phyloP scores from a whole-genome alignment of 176 grass and related monocot species.

The Pontederia crassipes region DNA sequence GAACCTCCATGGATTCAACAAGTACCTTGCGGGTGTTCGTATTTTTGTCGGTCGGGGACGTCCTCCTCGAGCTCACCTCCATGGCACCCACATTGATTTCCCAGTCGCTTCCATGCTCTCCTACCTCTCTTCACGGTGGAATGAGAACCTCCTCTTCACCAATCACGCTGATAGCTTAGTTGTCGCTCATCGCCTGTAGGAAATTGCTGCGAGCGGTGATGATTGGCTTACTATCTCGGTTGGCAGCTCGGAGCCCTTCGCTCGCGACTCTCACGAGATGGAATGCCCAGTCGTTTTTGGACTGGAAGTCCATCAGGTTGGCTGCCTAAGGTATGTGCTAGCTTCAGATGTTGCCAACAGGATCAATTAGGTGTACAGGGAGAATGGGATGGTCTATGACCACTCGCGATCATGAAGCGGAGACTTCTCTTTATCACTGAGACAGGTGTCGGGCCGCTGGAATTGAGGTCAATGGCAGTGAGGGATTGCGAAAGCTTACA shows the following conservation, averaged over 20 bases:
- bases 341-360: conserved; percentile 50
- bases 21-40: conserved; percentile 72
- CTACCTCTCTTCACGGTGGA: conserved; percentile 51
- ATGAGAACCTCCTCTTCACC: conserved; percentile 63
- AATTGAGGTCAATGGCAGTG: conserved; percentile 74
- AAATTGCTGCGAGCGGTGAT: conserved; percentile 48
- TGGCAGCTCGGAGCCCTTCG: conserved; percentile 17
- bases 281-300: conserved; percentile 28
- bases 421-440: conserved; percentile 87
- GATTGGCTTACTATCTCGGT: conserved; percentile 70
- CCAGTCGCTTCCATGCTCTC: conserved; percentile 39
- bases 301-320: conserved; percentile 47
- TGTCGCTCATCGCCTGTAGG: conserved; percentile 50
- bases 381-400: conserved; percentile 81
- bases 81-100: conserved; percentile 23
- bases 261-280: conserved; percentile 47
- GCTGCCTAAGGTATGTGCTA: conserved; percentile 57
- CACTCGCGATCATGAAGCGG: conserved; percentile 83
- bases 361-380: conserved; percentile 76
- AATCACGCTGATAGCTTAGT: conserved; percentile 66
- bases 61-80: conserved; percentile 52
- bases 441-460: conserved; percentile 57
- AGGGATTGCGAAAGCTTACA: conserved; percentile 62
- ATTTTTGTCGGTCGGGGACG: conserved; percentile 61
- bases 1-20: conserved; percentile 57